Base-by-base conservation (phyloP, 1,139 yeast genomes). In the Yamadazyma kanchanaburiensis region DNA sequence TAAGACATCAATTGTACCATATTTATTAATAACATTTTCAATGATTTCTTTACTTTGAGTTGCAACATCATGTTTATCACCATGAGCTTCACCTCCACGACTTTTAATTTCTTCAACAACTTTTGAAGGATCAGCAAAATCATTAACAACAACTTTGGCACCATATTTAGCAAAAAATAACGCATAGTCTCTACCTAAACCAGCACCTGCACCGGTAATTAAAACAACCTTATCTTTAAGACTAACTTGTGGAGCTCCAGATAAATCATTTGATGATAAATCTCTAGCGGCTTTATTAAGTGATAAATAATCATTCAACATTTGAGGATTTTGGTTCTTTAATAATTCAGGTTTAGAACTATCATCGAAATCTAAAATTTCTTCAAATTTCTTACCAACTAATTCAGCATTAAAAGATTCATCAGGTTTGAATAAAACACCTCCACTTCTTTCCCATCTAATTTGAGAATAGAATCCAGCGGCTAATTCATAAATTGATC, bases 151-250 rank as follows among this genome's bases (percentile, higher is more conserved):
- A 41, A 91, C 94, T 65, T 84, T 88, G 26, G 97, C 97, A 40
- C 97, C 97, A 44, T 86, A 84, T 56, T 74, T 83, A 36, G 94
- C 97, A 52, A 84, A 80, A 58, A 77, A 72, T 35, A 77, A 60
- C 13, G 97, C 95, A 60, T 91, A 94, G 39, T 89, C 86, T 54
- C 82, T 79, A 44, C 98, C 98, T 48, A 91, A 74, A 37, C 98
- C 98, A 35, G 87, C 83, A 48, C 96, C 97, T 30, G 96, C 94
- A 48, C 98, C 98, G 23, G 97, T 91, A 35, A 91, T 79, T 41
- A 91, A 74, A 30, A 87, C 96, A 37, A 89, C 96, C 62, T 83
- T 85, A 48, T 70, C 88, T 55, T 79, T 80, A 58, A 89, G 66
- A 24, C 86, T 74, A 23, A 74, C 56, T 25, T 55, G 46, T 24